A percentile compares a stretch with the other conserved stretches of the same genome.
These are phyloP conservation scores for Dichomitus squalens DNA, from an alignment of 1,284 basidiomycete genomes.

Conservation along the genomic window DNA sequence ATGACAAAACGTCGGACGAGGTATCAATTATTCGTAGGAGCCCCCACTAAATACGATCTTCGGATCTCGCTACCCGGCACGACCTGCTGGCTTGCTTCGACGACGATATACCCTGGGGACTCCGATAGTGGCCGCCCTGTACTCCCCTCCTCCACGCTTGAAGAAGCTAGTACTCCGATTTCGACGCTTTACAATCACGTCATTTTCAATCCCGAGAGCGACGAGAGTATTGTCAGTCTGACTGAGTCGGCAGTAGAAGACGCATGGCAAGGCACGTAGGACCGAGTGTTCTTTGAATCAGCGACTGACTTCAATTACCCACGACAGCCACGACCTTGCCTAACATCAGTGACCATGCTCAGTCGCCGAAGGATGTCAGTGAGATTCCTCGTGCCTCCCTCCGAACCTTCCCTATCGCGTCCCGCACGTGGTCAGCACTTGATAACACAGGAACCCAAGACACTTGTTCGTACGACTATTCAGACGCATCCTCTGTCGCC, in stretches of 20 bases:
- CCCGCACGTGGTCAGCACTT: slow-evolving; percentile 25
- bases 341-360: slow-evolving; percentile 39
- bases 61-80: too few relatives aligned
- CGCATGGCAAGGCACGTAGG: slow-evolving; percentile 4
- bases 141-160: slow-evolving; percentile 52
- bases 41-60: slow-evolving; percentile 10
- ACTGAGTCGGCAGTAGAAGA: not conserved
- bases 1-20: not conserved
- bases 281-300: not conserved
- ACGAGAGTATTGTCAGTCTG: slow-evolving; percentile 1
- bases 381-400: not conserved
- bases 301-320: slow-evolving; percentile 30
- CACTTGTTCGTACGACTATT: slow-evolving; percentile 52
- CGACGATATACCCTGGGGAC: not conserved
- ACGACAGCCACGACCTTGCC: slow-evolving; percentile 59
- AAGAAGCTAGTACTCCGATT: slow-evolving; percentile 62
- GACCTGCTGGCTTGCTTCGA: not conserved
- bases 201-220: slow-evolving; percentile 48
- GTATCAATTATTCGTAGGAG: slow-evolving; percentile 15
- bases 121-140: too few relatives aligned
- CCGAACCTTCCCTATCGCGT: slow-evolving; percentile 28
- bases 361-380: slow-evolving; percentile 23
- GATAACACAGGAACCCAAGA: slow-evolving; percentile 49
- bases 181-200: slow-evolving; percentile 67
- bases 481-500: slow-evolving; percentile 65